Percentiles rank a stretch among this genome's conserved stretches.
phyloP scores from a whole-genome alignment of 257 asterid species.

The Nemophila menziesii region DNA sequence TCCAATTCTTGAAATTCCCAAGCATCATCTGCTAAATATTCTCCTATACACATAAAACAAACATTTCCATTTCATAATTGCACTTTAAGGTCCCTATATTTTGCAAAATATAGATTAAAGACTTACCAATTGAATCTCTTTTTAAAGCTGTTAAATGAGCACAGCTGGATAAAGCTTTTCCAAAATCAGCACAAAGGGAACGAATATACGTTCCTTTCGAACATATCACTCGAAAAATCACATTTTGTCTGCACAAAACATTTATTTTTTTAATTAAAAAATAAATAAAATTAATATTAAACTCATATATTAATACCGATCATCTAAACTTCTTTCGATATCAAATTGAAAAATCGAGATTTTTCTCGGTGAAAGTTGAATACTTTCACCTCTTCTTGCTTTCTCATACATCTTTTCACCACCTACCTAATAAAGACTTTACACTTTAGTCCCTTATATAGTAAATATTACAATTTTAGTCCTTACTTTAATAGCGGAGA shows the following conservation, averaged over 20 bases:
- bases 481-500: constrained; percentile 95
- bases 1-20: constrained; percentile 92
- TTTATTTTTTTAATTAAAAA: not conserved
- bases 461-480: not conserved
- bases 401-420: constrained; percentile 96
- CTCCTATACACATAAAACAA: constrained; percentile 37
- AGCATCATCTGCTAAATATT: constrained; percentile 76
- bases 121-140: constrained; percentile 83
- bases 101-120: not conserved
- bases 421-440: constrained; percentile 84
- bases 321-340: constrained; percentile 82
- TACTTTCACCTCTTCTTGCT: constrained; percentile 94
- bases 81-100: not conserved
- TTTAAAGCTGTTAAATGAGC: constrained; percentile 90
- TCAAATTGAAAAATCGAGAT: constrained; percentile 69
- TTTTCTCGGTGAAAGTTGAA: constrained; percentile 86
- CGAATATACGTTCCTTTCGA: constrained; percentile 95
- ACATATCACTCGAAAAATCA: constrained; percentile 78
- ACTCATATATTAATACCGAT: constrained; percentile 47
- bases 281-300: not conserved
- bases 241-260: constrained; percentile 60
- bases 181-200: constrained; percentile 94
- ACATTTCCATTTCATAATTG: not conserved
- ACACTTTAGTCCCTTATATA: too few species aligned
- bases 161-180: constrained; percentile 85